Evolutionary conservation across 139 green algal genomes (phyloP).

Genomic region (Tetradesmus lagerheimii): DNA sequence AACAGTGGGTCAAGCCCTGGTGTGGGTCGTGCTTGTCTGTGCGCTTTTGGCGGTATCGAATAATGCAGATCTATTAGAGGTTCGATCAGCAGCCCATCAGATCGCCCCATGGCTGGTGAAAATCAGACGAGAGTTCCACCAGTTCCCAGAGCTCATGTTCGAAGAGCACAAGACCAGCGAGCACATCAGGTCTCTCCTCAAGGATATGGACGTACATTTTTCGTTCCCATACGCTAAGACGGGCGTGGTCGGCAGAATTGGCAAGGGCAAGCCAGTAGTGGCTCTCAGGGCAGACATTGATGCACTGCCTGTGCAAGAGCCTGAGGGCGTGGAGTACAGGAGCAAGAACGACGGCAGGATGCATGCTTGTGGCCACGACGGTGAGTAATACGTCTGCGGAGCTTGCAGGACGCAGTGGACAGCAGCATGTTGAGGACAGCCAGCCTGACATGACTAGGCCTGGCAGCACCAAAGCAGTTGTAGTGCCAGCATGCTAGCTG

Average conservation of each 20-base stretch:
- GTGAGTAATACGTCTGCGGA: too few species aligned
- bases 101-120: slow-evolving; percentile 53
- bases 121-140: slow-evolving; percentile 70
- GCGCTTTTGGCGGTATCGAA: background rate
- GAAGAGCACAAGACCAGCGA: slow-evolving; percentile 80
- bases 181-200: slow-evolving; percentile 68
- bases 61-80: background rate
- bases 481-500: background rate
- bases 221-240: slow-evolving; percentile 71
- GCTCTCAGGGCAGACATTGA: slow-evolving; percentile 93
- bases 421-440: background rate
- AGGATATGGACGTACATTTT: slow-evolving; percentile 76
- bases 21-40: background rate
- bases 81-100: background rate
- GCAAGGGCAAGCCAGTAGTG: slow-evolving; percentile 72
- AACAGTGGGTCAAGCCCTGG: background rate
- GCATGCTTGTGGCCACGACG: slow-evolving; percentile 93
- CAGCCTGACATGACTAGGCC: background rate
- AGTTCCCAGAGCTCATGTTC: slow-evolving; percentile 75
- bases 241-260: slow-evolving; percentile 85
- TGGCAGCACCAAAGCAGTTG: background rate
- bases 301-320: slow-evolving; percentile 84
- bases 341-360: slow-evolving; percentile 67
- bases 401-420: background rate
- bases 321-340: slow-evolving; percentile 47